phyloP scores from a whole-genome alignment of 2,329 filamentous ascomycete species.

The Zymoseptoria ardabiliae region DNA sequence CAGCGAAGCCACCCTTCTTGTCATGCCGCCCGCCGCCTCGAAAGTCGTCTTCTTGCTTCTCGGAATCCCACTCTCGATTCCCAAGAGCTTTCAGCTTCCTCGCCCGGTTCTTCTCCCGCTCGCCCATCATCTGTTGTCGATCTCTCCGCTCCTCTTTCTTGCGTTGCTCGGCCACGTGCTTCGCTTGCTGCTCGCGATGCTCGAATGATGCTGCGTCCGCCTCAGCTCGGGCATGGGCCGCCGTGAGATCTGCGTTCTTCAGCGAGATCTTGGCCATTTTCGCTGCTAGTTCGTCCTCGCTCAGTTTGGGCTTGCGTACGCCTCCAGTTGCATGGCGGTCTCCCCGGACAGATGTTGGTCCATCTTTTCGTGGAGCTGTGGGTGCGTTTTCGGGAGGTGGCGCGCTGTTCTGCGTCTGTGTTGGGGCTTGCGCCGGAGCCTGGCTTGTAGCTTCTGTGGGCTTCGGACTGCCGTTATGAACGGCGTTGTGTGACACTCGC shows the following conservation, averaged over 20 bases:
- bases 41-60: conserved; percentile 52
- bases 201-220: conserved; percentile 60
- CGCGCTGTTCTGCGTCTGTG: conserved; percentile 2
- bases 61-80: conserved; percentile 56
- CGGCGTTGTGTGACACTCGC: background rate
- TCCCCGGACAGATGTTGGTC: conserved; percentile 25
- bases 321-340: conserved; percentile 32
- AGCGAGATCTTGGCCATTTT: conserved; percentile 56
- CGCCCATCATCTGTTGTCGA: conserved; percentile 53
- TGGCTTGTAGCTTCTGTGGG: background rate
- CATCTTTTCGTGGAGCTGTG: conserved; percentile 18
- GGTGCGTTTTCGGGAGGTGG: conserved; percentile 18
- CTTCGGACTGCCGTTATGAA: background rate
- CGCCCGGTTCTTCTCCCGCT: conserved; percentile 53
- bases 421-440: background rate
- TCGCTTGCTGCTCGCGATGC: conserved; percentile 54
- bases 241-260: conserved; percentile 52
- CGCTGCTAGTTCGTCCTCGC: conserved; percentile 55
- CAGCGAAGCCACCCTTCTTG: conserved; percentile 21
- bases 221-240: conserved; percentile 58
- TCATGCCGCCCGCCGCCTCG: conserved; percentile 21
- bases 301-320: conserved; percentile 49
- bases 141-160: conserved; percentile 46
- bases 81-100: conserved; percentile 52
- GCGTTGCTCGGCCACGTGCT: conserved; percentile 40